Base-by-base conservation (phyloP, 352 stramenopile species). In the Phytophthora agathidicida region DNA sequence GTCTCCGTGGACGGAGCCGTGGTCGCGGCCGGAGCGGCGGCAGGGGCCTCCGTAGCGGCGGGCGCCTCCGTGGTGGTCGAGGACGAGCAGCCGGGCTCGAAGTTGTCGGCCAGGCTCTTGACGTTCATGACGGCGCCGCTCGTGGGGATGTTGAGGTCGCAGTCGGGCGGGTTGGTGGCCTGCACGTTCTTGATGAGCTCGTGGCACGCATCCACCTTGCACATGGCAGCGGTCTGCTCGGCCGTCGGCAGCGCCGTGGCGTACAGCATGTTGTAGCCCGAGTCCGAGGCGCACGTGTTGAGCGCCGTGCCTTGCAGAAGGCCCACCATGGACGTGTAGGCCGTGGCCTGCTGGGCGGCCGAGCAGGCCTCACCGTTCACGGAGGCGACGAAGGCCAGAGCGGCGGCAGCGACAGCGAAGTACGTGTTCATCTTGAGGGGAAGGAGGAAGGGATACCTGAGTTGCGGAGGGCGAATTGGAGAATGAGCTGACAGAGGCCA, bases 241-340 rank as follows among this genome's bases (percentile, higher is more conserved):
- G 60, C 52, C 47, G 65, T 72, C 4, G 69, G 72, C 23, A 73
- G 46, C 16, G 39, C 13, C 20, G 62, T 64, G 30, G 65, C 56
- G 43, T 64, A 61, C 33, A 81, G 47, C 67, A 78, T 71, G 65
- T 71, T 69, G 68, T 75, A 74, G 30, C 66, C 63, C 20, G 58
- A 68, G 36, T 44, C 46, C 10, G 38, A n/a, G 11, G 57, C 41
- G 31, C 68, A 81, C 3, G 9, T 37, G 16, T 24, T 31, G 17
- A 81, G 56, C 10, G 60, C 24, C 17, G 33, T 33, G 32, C 38
- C 39, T 13, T 51, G 19, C 28, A 75, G 43, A 8, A 76, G 31
- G 31, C 22, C 9, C 10, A 56, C 45, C 42, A 83, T 54, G 17
- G 58, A 35, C 8, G 28, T 52, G 66, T 71, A 77, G 46, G 73